These are phyloP conservation scores for Coniferiporia sulphurascens DNA, from an alignment of 1,284 basidiomycete species.

Conservation along the genomic window DNA sequence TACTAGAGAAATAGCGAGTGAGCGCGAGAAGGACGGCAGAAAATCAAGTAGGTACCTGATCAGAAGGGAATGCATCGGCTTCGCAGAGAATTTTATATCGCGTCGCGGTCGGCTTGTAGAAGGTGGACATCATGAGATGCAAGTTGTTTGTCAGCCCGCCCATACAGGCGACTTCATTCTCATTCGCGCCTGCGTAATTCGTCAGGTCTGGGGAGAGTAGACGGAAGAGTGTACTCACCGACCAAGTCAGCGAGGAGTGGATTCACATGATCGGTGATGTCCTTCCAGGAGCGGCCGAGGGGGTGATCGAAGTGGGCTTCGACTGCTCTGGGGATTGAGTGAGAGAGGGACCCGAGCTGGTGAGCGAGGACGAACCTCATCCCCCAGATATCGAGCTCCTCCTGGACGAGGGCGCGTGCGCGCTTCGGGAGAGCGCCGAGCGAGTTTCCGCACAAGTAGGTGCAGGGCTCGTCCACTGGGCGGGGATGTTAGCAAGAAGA, in stretches of 20 bases:
- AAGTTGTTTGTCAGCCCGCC: slow-evolving; percentile 92
- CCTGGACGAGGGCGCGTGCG: slow-evolving; percentile 67
- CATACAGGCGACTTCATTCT: slow-evolving; percentile 91
- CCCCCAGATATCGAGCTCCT: slow-evolving; percentile 89
- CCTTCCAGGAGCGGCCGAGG: slow-evolving; percentile 78
- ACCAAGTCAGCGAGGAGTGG: slow-evolving; percentile 80
- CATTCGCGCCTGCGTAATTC: slow-evolving; percentile 63
- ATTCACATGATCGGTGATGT: slow-evolving; percentile 69
- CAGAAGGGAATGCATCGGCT: slow-evolving; percentile 91
- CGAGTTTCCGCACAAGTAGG: slow-evolving; percentile 96
- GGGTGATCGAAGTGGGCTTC: slow-evolving; percentile 92
- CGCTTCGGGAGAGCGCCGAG: slow-evolving; percentile 80
- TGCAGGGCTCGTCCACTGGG: slow-evolving; percentile 50
- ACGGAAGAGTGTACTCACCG: slow-evolving; percentile 44
- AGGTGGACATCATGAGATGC: slow-evolving; percentile 90
- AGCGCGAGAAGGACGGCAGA: not conserved
- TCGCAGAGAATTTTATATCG: slow-evolving; percentile 97
- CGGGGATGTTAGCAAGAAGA: not conserved
- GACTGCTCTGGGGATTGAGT: slow-evolving; percentile 59
- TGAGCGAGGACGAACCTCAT: slow-evolving; percentile 49
- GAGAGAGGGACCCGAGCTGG: slow-evolving; percentile 1
- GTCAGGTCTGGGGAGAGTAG: not conserved
- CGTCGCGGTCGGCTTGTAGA: slow-evolving; percentile 82
- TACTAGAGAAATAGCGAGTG: slow-evolving; percentile 52
- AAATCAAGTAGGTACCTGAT: slow-evolving; percentile 54